phyloP scores from a whole-genome alignment of 208 protist species.

The Crithidia bombi region DNA sequence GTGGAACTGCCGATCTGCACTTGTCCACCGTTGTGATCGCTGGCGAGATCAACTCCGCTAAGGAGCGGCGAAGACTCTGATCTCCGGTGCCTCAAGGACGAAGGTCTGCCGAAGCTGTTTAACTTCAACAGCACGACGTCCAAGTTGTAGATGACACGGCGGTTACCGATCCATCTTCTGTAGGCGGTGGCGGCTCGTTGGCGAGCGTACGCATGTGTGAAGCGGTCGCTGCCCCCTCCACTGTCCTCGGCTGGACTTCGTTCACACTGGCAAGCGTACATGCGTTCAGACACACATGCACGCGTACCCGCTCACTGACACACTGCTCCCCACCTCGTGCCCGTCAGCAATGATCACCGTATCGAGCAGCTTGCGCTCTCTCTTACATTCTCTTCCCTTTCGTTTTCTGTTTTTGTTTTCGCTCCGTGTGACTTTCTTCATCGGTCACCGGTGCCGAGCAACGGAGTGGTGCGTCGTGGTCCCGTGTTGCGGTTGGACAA shows the following conservation, averaged over 20 bases:
- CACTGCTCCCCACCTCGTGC: too few species aligned
- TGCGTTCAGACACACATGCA: too few species aligned
- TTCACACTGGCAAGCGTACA: too few species aligned
- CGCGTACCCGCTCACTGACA: too few species aligned
- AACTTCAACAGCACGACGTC: constrained; percentile 18
- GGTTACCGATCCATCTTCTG: too few species aligned
- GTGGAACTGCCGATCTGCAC: constrained; percentile 71
- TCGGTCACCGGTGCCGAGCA: neutral
- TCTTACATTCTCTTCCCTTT: neutral
- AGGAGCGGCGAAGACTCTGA: constrained; percentile 32
- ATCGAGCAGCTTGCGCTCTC: too few species aligned
- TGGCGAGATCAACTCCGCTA: constrained; percentile 43
- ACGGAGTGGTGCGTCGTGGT: neutral
- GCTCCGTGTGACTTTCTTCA: neutral
- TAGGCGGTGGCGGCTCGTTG: too few species aligned
- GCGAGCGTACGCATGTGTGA: too few species aligned
- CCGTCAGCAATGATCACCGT: too few species aligned
- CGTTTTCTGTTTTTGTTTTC: neutral
- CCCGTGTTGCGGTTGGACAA: neutral
- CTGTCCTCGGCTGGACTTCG: too few species aligned
- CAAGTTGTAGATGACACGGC: constrained; percentile 23
- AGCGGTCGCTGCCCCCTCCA: too few species aligned
- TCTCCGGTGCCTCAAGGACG: constrained; percentile 43
- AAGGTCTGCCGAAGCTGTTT: constrained; percentile 66
- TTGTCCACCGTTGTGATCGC: constrained; percentile 79